A percentile compares a stretch with the other conserved stretches of the same genome.
Conservation (phyloP, 1,139 yeast species). For the Blastobotrys aristatus region DNA sequence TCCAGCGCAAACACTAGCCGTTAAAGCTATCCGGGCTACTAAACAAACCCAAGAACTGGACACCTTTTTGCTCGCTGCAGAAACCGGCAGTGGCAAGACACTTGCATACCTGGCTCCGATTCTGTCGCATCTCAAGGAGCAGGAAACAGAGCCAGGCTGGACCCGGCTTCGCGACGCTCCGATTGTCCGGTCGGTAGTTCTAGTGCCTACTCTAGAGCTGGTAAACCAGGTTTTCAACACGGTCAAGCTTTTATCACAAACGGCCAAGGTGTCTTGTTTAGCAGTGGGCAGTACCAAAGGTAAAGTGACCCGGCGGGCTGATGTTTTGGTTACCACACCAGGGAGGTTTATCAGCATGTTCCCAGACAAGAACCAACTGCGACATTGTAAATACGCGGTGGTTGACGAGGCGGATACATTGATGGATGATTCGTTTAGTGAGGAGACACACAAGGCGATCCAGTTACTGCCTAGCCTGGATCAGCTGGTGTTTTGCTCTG, state of each 20-base stretch:
- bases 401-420: slow-evolving; percentile 96
- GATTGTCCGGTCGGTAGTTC: slow-evolving; percentile 59
- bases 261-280: slow-evolving; percentile 28
- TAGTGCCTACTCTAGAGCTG: slow-evolving; percentile 86
- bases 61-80: slow-evolving; percentile 83
- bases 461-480: slow-evolving; percentile 49
- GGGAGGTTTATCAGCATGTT: slow-evolving; percentile 29
- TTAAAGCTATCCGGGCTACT: slow-evolving; percentile 42
- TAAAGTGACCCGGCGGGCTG: slow-evolving; percentile 52
- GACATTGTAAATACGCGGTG: slow-evolving; percentile 50
- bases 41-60: slow-evolving; percentile 23
- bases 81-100: slow-evolving; percentile 95
- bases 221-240: slow-evolving; percentile 71
- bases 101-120: slow-evolving; percentile 83
- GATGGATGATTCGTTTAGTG: slow-evolving; percentile 76
- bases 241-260: slow-evolving; percentile 44
- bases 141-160: slow-evolving; percentile 21
- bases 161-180: slow-evolving; percentile 35
- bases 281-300: slow-evolving; percentile 21
- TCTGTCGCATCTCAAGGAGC: slow-evolving; percentile 58
- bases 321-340: slow-evolving; percentile 82
- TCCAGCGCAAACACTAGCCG: slow-evolving; percentile 57
- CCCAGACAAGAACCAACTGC: slow-evolving; percentile 23
- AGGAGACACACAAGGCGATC: slow-evolving; percentile 58
- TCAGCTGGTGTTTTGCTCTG: slow-evolving; percentile 75